A percentile compares a stretch with the other conserved stretches of the same genome.
phyloP scores from a whole-genome alignment of 208 protist genomes.

The Leishmania tarentolae region DNA sequence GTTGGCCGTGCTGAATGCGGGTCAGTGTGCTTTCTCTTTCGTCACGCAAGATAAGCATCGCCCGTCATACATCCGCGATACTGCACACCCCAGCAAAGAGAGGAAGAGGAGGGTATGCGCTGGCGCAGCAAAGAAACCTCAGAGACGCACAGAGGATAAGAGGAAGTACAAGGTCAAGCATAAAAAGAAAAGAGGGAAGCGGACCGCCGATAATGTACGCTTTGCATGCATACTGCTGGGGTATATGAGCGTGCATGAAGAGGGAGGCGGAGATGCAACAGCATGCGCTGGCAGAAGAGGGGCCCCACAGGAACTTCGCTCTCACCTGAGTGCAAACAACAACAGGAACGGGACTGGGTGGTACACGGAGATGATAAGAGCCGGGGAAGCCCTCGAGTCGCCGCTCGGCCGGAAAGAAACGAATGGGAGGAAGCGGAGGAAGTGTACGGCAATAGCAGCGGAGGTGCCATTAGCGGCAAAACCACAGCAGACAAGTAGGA shows the following conservation, averaged over 20 bases:
- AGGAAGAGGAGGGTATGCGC: not conserved
- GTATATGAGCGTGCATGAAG: not conserved
- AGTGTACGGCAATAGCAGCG: not conserved
- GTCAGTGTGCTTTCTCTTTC: not conserved
- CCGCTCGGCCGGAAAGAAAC: not conserved
- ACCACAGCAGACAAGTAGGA: not conserved
- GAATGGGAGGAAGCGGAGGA: not conserved
- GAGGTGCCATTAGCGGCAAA: not conserved
- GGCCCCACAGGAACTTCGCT: not conserved
- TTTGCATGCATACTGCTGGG: not conserved
- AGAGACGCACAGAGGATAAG: not conserved
- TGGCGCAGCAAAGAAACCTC: too few species aligned
- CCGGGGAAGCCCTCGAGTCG: not conserved
- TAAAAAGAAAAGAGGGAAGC: not conserved
- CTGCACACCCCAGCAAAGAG: not conserved
- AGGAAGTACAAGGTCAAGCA: not conserved
- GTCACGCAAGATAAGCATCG: not conserved
- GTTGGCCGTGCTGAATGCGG: not conserved
- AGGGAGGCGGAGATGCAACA: not conserved
- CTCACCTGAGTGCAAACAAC: not conserved
- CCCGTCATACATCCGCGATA: not conserved
- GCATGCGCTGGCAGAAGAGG: conserved; percentile 1
- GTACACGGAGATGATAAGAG: not conserved
- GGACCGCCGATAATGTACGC: not conserved
- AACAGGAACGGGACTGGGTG: not conserved